Base-by-base conservation (phyloP, 495 filamentous ascomycete genomes). In the Cenococcum geophilum region DNA sequence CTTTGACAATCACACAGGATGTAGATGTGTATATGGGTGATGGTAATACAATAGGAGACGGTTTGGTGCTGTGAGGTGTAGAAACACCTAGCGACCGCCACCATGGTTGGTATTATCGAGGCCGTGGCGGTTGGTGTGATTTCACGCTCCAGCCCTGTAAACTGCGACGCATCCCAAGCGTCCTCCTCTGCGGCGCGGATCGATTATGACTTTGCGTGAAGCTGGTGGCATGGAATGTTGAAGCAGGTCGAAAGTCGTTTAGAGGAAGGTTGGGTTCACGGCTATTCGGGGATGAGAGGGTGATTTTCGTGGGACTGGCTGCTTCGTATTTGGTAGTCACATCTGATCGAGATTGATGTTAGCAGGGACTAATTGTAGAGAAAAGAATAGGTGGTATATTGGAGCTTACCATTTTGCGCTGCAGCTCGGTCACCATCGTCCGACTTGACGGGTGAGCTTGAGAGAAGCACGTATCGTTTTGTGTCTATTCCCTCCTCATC, bases 91-190 rank as follows among this genome's bases (percentile, higher is more conserved):
- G 6, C 6, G 27, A 32, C 27, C 27, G 27, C 27, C 27, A 32
- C 27, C 6, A 32, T 6, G 27, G 27, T 45, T 14, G 11, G 18
- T 45, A 14, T 27, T 25, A 52, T 32, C 43, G 42, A 14, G 66
- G 66, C 6, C 59, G 47, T 16, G 66, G 62, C 18, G 60, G 59
- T 37, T 58, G 35, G 18, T 43, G 23, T 32, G 61, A 55, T 47
- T 66, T 69, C 8, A 64, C 62, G 18, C 47, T 63, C 66, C 62
- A 66, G 6, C 81, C 81, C 62, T 81, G 79, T 74, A 86, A 75
- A 57, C 78, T 83, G 54, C 83, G 75, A 55, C 83, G 76, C 56
- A 80, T 77, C 4, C 83, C 83, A 56, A 85, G 62, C n/a, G 82
- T 84, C 70, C 74, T 79, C 52, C 77, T 71, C 58, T 68, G 72